These are phyloP conservation scores for Croton laevigatus DNA, from an alignment of 441 rosid genomes.

Conservation along the genomic window DNA sequence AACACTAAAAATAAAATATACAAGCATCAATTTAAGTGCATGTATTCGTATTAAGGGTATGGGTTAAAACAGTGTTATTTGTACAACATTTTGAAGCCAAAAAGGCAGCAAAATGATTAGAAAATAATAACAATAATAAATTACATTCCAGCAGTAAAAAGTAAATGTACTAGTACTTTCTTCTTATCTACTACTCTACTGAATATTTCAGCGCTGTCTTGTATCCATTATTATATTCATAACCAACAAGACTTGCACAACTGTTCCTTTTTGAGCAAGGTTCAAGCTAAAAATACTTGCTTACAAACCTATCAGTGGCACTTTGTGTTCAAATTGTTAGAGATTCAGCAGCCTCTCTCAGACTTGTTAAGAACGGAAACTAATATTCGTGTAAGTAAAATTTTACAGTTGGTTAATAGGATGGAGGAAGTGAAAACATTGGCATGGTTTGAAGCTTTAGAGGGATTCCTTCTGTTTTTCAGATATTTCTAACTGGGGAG, in stretches of 20 bases:
- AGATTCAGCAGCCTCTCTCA: neutral
- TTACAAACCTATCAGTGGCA: slow-evolving; percentile 21
- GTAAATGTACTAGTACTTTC: slow-evolving; percentile 9
- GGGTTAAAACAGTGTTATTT: slow-evolving; percentile 15
- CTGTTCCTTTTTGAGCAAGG: slow-evolving; percentile 12
- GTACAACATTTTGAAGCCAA: slow-evolving; percentile 21
- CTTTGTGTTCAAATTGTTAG: neutral
- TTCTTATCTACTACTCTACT: neutral
- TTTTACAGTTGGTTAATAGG: slow-evolving; percentile 9
- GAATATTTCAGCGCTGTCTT: neutral
- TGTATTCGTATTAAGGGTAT: slow-evolving; percentile 11
- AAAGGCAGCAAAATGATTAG: neutral
- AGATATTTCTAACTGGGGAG: slow-evolving; percentile 36
- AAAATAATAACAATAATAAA: neutral
- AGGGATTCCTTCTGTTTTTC: slow-evolving; percentile 33
- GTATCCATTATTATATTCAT: neutral
- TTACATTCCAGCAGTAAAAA: slow-evolving; percentile 14
- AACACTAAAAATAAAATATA: neutral
- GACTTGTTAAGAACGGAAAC: neutral
- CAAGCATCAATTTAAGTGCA: neutral
- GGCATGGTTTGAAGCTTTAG: slow-evolving; percentile 6
- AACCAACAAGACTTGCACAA: neutral
- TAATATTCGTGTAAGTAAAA: neutral
- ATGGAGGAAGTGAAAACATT: neutral
- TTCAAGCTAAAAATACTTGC: slow-evolving; percentile 17